Base-by-base conservation (phyloP, 2,329 filamentous ascomycete genomes). In the Aspergillus bombycis region DNA sequence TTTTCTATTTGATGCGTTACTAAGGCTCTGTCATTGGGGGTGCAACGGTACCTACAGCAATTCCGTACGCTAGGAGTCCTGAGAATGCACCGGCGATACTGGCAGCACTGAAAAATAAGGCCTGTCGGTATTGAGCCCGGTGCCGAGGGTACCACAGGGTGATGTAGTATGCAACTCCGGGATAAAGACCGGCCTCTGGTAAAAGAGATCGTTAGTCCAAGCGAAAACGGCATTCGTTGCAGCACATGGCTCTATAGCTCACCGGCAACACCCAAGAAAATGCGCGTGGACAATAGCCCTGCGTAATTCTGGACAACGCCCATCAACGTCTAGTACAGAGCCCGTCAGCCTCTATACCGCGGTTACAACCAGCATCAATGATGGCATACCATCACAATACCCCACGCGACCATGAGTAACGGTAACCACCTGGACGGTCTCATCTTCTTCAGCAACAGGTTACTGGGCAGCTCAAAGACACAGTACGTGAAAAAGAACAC, bases 21-120 rank as follows among this genome's bases (percentile, higher is more conserved):
- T 19, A n/a, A 58, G 58, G 16, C 19, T 30, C 12, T 53, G 71
- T 74, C 10, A 72, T 58, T 3, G 74, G 56, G 6, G 72, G 71
- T 60, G 14, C 16, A 7, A 75, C n/a, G 60, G 48, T 10, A 73
- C 77, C 14, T 73, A 78, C 75, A 2, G 79, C 79, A 45, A 86
- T 84, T 2, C 74, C 83, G 65, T 78, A 84, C 2, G 84, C 84
- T 0, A 86, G 72, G 21, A 86, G 72, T 0, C 84, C 84, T 2
- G 80, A 81, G 55, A 86, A 83, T 1, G 82, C 82, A n/a, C 84
- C 83, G 1, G 84, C 83, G 53, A 85, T 71, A 46, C 78, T 80
- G 2, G 80, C 79, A 0, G 82, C 80, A 55, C 78, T 80, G 68
- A 83, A 83, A 71, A 82, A 80, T 1, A 84, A 70, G 6, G 81